Evolutionary conservation across 2,329 filamentous ascomycete genomes (phyloP), one percentile per base, ranked within the genome.

Genomic region (Zymoseptoria brevis): DNA sequence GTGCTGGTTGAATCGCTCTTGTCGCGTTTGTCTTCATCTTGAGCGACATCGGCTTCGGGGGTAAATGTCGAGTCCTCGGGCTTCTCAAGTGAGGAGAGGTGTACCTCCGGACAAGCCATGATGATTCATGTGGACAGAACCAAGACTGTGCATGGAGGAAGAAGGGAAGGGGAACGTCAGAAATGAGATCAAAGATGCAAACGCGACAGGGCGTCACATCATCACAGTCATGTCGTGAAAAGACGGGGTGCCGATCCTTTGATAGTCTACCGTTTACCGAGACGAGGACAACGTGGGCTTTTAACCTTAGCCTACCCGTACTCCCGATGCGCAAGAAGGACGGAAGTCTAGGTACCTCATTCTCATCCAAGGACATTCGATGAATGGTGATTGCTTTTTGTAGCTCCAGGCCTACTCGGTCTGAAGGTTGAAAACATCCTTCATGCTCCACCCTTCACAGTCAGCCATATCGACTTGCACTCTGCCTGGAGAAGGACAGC

Each of bases 61-160:
- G 56, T 41, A 30, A 48, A 48, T 64, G 57, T 45, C 48, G 58
- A 50, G 21, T 62, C 58, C 49, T 68, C 60, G 8, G 60, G 61
- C 35, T 45, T 54, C 60, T 61, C 45, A 63, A 61, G 41, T 56
- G 60, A 41, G 68, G 72, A 45, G 19, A 75, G 65, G 30, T 73
- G 68, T 54, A 74, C 67, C 56, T 75, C 73, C 53, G 73, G 68
- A 58, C 68, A 69, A 24, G 73, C 69, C 75, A 77, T 77, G 19
- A 16, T 48, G 16, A 16, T 16, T 13, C 35, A 45, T n/a, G 41
- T 22, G 19, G 29, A 11, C 16, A 16, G 13, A 21, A 24, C 45
- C 19, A 53, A 26, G 24, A n/a, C 8, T 8, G 22, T 13, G 22
- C 13, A 19, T 53, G 8, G 1, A 26, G 22, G 26, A 6, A 8